Conservation (phyloP, 129 eudicot species). For the Calendula officinalis region DNA sequence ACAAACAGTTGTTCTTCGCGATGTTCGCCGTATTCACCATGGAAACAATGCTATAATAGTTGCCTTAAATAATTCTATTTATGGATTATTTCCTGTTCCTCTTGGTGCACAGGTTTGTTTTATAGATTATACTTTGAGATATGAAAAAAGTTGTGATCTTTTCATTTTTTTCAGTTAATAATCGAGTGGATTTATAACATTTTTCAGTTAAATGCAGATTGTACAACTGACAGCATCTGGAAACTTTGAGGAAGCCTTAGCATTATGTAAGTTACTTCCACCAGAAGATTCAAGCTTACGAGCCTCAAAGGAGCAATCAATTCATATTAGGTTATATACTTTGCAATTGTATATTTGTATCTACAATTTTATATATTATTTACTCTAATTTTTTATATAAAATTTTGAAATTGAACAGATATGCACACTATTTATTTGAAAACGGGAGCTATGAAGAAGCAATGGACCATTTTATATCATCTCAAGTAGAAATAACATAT, state of each 20-base stretch:
- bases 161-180: neutral
- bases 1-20: slow-evolving; percentile 94
- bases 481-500: slow-evolving; percentile 91
- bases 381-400: too few species aligned
- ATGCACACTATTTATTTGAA: slow-evolving; percentile 88
- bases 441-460: slow-evolving; percentile 98
- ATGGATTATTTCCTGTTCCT: slow-evolving; percentile 92
- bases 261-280: slow-evolving; percentile 93
- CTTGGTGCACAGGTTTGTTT: slow-evolving; percentile 90
- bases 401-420: slow-evolving; percentile 43
- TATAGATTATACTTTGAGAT: slow-evolving; percentile 1
- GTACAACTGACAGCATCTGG: slow-evolving; percentile 98
- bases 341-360: slow-evolving; percentile 3
- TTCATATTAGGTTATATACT: slow-evolving; percentile 69
- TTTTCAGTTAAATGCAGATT: slow-evolving; percentile 49
- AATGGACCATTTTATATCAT: slow-evolving; percentile 89
- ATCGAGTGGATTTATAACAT: slow-evolving; percentile 15
- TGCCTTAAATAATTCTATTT: slow-evolving; percentile 69
- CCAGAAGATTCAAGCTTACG: slow-evolving; percentile 97
- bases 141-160: neutral
- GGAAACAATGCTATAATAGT: slow-evolving; percentile 70
- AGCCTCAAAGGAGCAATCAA: slow-evolving; percentile 98
- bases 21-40: slow-evolving; percentile 65
- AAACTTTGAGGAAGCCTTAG: slow-evolving; percentile 93
- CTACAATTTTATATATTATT: slow-evolving; percentile 1